Conservation (phyloP, 2,329 filamentous ascomycete species). For the Aspergillus viridinutans region DNA sequence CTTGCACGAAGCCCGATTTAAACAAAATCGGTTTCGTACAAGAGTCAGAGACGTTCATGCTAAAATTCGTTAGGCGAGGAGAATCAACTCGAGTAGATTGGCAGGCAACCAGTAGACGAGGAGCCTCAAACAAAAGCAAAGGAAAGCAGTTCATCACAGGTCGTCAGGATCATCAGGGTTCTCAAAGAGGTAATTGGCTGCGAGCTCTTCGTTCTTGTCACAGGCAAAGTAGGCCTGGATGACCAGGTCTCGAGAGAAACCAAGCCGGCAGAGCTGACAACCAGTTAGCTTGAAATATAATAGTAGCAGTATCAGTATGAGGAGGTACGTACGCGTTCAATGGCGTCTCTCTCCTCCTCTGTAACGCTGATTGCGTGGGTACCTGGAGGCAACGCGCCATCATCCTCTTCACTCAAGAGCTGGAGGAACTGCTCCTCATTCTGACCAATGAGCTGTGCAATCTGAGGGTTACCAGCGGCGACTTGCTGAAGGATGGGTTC, state of each 20-base stretch:
- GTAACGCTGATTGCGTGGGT: conserved; percentile 88
- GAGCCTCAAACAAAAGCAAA: background rate
- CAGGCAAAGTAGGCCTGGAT: conserved; percentile 99
- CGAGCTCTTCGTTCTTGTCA: conserved; percentile 98
- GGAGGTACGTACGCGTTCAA: conserved; percentile 70
- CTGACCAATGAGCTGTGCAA: conserved; percentile 85
- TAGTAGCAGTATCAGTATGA: background rate
- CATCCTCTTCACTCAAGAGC: conserved; percentile 83
- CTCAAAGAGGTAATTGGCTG: conserved; percentile 96
- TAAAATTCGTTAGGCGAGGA: conserved; percentile 14
- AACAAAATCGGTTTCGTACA: background rate
- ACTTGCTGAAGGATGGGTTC: conserved; percentile 97
- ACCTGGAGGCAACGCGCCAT: conserved; percentile 72
- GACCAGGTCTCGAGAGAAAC: conserved; percentile 86
- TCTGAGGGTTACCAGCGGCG: conserved; percentile 86
- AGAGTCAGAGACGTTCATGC: conserved; percentile 8
- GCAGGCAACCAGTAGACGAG: conserved; percentile 7
- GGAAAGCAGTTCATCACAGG: conserved; percentile 16
- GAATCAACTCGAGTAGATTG: conserved; percentile 7
- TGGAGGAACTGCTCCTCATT: conserved; percentile 92
- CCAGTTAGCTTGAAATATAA: conserved; percentile 14
- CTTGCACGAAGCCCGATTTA: background rate
- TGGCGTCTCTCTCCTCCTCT: conserved; percentile 93
- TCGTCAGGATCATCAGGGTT: conserved; percentile 77
- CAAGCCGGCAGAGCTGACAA: conserved; percentile 76